A percentile compares a stretch with the other conserved stretches of the same genome.
phyloP scores from a whole-genome alignment of 805 yeast genomes.

The Yarrowia sp. region DNA sequence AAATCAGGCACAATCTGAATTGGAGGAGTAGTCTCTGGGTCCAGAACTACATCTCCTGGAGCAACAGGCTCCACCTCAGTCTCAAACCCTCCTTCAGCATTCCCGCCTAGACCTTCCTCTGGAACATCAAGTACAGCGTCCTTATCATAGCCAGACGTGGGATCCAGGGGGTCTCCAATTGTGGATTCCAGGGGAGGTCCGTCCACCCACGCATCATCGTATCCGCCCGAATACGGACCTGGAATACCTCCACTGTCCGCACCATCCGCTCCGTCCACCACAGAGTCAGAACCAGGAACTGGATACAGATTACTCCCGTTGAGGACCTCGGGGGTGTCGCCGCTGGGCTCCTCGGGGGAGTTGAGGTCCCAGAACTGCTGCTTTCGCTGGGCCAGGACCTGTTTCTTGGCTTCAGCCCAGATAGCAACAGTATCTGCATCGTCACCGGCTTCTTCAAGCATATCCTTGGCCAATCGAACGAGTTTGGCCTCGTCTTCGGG shows the following conservation, averaged over 20 bases:
- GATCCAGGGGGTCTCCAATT: constrained; percentile 24
- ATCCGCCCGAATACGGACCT: neutral
- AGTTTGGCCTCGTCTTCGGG: constrained; percentile 26
- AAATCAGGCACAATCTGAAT: neutral
- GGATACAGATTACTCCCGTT: constrained; percentile 32
- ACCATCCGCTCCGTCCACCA: constrained; percentile 26
- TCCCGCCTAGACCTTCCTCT: neutral
- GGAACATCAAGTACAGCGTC: constrained; percentile 23
- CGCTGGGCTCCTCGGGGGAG: constrained; percentile 14
- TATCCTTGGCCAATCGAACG: constrained; percentile 14
- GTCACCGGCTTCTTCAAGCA: constrained; percentile 8
- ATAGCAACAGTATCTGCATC: constrained; percentile 1
- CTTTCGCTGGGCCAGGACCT: constrained; percentile 5
- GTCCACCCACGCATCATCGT: neutral
- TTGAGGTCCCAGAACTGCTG: neutral
- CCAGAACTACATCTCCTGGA: neutral
- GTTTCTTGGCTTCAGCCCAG: constrained; percentile 22
- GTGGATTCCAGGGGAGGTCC: constrained; percentile 25
- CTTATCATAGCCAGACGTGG: constrained; percentile 27
- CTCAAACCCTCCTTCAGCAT: neutral
- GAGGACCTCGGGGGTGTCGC: constrained; percentile 20
- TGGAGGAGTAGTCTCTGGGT: constrained; percentile 2
- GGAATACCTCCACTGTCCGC: constrained; percentile 20
- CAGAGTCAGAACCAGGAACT: constrained; percentile 23
- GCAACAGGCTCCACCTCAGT: constrained; percentile 4